A percentile compares a stretch with the other conserved stretches of the same genome.
phyloP scores from a whole-genome alignment of 495 filamentous ascomycete species.

The Cenococcum geophilum region DNA sequence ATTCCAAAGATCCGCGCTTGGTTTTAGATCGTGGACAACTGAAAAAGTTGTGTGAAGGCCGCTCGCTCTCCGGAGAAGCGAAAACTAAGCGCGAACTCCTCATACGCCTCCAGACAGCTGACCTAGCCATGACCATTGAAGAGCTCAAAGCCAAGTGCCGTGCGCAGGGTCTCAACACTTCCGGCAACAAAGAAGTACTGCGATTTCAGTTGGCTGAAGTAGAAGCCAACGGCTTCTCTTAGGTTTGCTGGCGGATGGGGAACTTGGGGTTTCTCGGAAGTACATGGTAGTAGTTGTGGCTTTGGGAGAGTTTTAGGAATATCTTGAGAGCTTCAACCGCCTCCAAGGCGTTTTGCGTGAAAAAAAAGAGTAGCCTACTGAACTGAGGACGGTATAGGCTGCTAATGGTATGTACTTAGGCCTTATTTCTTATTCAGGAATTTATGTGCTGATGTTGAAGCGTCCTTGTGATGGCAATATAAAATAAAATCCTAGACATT shows the following conservation, averaged over 20 bases:
- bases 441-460: too few species aligned
- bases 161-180: slow-evolving; percentile 15
- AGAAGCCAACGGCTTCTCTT: not conserved
- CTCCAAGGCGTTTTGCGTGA: not conserved
- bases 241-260: too few species aligned
- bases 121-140: slow-evolving; percentile 1
- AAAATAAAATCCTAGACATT: too few species aligned
- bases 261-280: too few species aligned
- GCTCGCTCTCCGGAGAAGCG: slow-evolving; percentile 5
- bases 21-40: slow-evolving; percentile 12
- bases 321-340: not conserved
- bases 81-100: slow-evolving; percentile 11
- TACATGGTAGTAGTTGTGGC: too few species aligned
- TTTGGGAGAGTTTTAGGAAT: too few species aligned
- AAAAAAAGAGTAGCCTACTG: not conserved
- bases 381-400: too few species aligned
- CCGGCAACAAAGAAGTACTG: slow-evolving; percentile 14
- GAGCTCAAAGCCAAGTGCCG: slow-evolving; percentile 13
- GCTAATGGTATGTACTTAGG: too few species aligned
- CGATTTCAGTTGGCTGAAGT: slow-evolving; percentile 9
- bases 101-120: slow-evolving; percentile 12
- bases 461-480: too few species aligned
- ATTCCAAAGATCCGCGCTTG: slow-evolving; percentile 16
- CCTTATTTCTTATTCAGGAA: too few species aligned
- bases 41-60: slow-evolving; percentile 8